Conservation (phyloP, 202 grass and related monocot species). For the Musa balbisiana region DNA sequence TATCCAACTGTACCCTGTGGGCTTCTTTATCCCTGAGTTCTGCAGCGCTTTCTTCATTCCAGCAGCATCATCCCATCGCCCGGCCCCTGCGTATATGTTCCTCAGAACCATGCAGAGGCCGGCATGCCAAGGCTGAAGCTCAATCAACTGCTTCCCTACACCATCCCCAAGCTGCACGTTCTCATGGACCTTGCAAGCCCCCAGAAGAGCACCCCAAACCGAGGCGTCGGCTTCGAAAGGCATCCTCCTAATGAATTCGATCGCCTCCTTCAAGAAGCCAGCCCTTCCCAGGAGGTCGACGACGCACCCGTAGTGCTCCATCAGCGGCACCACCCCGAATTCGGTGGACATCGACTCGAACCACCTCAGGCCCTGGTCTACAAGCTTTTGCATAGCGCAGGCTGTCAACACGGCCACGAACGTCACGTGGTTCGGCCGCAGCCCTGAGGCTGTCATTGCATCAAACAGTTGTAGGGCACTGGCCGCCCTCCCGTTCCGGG, state of each 20-base stretch:
- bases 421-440: slow-evolving; percentile 51
- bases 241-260: slow-evolving; percentile 46
- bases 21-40: slow-evolving; percentile 48
- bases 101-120: slow-evolving; percentile 41
- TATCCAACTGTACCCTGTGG: slow-evolving; percentile 40
- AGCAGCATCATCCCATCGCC: slow-evolving; percentile 46
- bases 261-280: slow-evolving; percentile 40
- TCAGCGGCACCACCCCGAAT: slow-evolving; percentile 37
- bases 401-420: slow-evolving; percentile 52
- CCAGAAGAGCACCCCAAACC: slow-evolving; percentile 74
- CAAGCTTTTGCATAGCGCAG: slow-evolving; percentile 45
- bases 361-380: slow-evolving; percentile 48
- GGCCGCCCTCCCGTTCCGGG: slow-evolving; percentile 44
- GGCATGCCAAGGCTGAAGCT: slow-evolving; percentile 32
- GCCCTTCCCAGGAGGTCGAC: slow-evolving; percentile 49
- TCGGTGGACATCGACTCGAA: slow-evolving; percentile 39
- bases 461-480: slow-evolving; percentile 45
- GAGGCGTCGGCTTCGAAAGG: slow-evolving; percentile 47
- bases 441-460: slow-evolving; percentile 34
- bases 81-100: slow-evolving; percentile 51
- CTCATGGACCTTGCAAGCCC: slow-evolving; percentile 53
- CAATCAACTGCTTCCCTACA: slow-evolving; percentile 37
- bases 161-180: slow-evolving; percentile 36
- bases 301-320: slow-evolving; percentile 67
- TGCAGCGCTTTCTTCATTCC: slow-evolving; percentile 46